Base-by-base conservation (phyloP, 2,329 filamentous ascomycete genomes). In the Talaromyces sp. region DNA sequence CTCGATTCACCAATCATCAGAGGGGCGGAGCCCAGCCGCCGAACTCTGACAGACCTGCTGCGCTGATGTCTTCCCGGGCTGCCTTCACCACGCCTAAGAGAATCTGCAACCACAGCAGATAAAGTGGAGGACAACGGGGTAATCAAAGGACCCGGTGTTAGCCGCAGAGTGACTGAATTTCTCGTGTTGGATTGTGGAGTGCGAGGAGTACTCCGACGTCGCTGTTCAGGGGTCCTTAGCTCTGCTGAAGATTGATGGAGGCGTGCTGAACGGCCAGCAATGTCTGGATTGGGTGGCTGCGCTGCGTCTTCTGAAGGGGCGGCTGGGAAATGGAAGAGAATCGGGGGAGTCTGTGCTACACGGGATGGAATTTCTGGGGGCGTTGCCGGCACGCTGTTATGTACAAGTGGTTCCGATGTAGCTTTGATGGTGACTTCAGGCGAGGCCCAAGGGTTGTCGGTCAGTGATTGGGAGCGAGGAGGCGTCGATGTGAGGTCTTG, bases 91-190 rank as follows among this genome's bases (percentile, higher is more conserved):
- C 83, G 81, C n/a, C 85, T 80, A 27, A 88, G 75, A 24, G 85
- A 81, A 64, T 89, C 86, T 9, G 85, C 86, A 6, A 89, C 84
- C 54, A 89, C 82, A 1, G 83, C 86, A 68, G 80, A 84, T 17
- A 89, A 76, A 0, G 82, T 82, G 1, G 80, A 82, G 2, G 82
- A 85, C 1, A 89, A 75, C 0, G 87, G 85, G 31, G 82, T 82
- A 1, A 86, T 79, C 4, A 88, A 73, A 6, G 84, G 82, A 0
- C 83, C 83, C 3, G 82, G 82, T 3, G 84, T 78, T 41, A 88
- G 82, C 2, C 79, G 80, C 24, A 74, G 67, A 3, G 78, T 78
- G 19, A 84, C 77, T 0, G 81, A 81, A 64, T 79, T 77, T 53
- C 80, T 77, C 24, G 71, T 74, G 55, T 67, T 71, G 56, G 69